Evolutionary conservation across 2,329 filamentous ascomycete species (phyloP).

Genomic region (Claviceps sp.): DNA sequence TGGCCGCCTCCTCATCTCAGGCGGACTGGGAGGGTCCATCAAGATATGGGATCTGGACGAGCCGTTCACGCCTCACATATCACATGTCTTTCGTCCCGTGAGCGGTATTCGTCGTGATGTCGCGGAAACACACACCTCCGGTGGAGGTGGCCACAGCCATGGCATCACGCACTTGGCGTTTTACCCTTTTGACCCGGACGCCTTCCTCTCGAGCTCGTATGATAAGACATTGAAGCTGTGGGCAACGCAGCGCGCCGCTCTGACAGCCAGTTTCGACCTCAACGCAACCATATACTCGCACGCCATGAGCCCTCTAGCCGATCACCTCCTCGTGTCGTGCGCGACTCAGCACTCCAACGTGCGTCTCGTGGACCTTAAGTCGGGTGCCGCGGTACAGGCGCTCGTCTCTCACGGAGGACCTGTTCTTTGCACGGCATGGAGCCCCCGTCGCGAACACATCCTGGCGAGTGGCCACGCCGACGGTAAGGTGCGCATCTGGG

Average conservation of each 20-base stretch:
- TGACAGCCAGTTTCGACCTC: constrained; percentile 55
- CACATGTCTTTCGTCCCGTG: constrained; percentile 40
- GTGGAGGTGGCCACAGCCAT: constrained; percentile 41
- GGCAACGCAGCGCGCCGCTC: constrained; percentile 46
- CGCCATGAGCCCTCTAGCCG: constrained; percentile 58
- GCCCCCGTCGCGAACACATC: constrained; percentile 63
- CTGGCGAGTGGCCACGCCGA: constrained; percentile 78
- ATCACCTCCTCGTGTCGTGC: constrained; percentile 70
- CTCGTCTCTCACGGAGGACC: constrained; percentile 56
- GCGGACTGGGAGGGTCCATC: constrained; percentile 72
- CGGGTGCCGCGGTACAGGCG: constrained; percentile 58
- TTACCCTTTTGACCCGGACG: constrained; percentile 63
- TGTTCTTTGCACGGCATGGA: constrained; percentile 64
- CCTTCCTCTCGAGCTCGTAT: constrained; percentile 66
- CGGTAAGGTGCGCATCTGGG: constrained; percentile 74
- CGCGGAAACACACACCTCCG: neutral
- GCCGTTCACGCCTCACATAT: constrained; percentile 28
- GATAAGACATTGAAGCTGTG: constrained; percentile 68
- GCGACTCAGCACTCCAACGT: constrained; percentile 78
- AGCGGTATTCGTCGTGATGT: constrained; percentile 33
- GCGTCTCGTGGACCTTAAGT: constrained; percentile 73
- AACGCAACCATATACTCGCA: constrained; percentile 63
- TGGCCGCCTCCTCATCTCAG: constrained; percentile 64
- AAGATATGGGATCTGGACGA: constrained; percentile 78
- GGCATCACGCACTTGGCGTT: constrained; percentile 66